Evolutionary conservation across 139 green algal genomes (phyloP).

Genomic region (Eudorina sp.): DNA sequence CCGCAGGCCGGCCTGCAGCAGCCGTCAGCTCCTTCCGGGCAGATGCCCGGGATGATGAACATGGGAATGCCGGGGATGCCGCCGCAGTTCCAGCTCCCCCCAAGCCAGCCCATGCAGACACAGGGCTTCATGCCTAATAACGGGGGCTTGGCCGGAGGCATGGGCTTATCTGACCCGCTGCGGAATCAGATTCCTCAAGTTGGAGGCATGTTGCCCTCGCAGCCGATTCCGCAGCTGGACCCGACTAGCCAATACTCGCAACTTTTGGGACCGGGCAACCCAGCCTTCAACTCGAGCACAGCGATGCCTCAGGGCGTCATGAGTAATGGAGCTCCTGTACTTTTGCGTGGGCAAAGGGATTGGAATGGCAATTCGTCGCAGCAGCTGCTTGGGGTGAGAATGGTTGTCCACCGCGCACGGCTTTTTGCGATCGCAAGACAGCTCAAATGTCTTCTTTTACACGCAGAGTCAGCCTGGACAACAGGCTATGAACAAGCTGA

Average conservation of each 20-base stretch:
- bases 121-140: constrained; percentile 70
- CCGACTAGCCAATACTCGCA: constrained; percentile 10
- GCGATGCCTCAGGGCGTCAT: constrained; percentile 59
- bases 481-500: constrained; percentile 32
- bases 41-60: constrained; percentile 32
- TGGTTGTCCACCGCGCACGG: not conserved
- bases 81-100: constrained; percentile 26
- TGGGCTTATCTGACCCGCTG: constrained; percentile 35
- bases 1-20: constrained; percentile 42
- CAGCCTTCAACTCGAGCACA: constrained; percentile 27
- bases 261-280: constrained; percentile 23
- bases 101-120: constrained; percentile 20
- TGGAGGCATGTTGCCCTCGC: constrained; percentile 5
- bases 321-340: constrained; percentile 80
- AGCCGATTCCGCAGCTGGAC: constrained; percentile 24
- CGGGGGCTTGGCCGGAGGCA: constrained; percentile 37
- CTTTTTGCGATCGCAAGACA: not conserved
- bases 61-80: constrained; percentile 15
- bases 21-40: not conserved
- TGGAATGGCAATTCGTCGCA: constrained; percentile 16
- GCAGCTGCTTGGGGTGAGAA: constrained; percentile 46
- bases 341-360: constrained; percentile 48
- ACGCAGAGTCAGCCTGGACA: not conserved
- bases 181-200: constrained; percentile 29
- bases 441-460: not conserved